phyloP scores from a whole-genome alignment of 108 stramenopile species.

The Skeletonema tropicum region DNA sequence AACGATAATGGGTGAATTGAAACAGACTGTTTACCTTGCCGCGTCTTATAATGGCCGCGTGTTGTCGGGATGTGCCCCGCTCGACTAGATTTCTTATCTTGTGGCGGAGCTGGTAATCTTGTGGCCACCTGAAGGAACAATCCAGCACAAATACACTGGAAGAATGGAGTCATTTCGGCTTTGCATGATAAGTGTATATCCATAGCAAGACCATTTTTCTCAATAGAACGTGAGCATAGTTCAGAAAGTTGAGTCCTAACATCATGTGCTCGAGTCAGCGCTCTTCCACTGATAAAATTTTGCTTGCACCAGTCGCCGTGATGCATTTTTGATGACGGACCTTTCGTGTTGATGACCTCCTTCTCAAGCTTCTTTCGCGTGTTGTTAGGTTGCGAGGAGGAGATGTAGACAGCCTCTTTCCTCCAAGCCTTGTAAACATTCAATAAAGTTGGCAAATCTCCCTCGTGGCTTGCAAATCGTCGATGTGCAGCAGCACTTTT shows the following conservation, averaged over 20 bases:
- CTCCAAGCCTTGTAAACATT: slow-evolving; percentile 93
- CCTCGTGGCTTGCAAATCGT: slow-evolving; percentile 86
- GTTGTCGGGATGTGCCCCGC: slow-evolving; percentile 76
- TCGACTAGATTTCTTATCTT: slow-evolving; percentile 65
- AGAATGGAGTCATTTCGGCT: slow-evolving; percentile 61
- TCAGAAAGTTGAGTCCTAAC: slow-evolving; percentile 71
- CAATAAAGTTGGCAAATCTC: slow-evolving; percentile 93
- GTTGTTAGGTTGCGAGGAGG: slow-evolving; percentile 39
- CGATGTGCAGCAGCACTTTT: slow-evolving; percentile 80
- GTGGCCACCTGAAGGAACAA: slow-evolving; percentile 88
- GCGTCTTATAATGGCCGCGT: slow-evolving; percentile 91
- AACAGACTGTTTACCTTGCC: slow-evolving; percentile 84
- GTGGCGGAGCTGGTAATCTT: slow-evolving; percentile 60
- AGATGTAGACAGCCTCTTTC: slow-evolving; percentile 69
- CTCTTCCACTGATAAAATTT: slow-evolving; percentile 78
- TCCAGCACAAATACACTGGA: slow-evolving; percentile 92
- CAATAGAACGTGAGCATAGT: slow-evolving; percentile 50
- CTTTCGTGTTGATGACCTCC: slow-evolving; percentile 46
- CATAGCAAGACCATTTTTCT: slow-evolving; percentile 71
- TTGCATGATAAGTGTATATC: slow-evolving; percentile 63
- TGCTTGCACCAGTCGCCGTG: slow-evolving; percentile 87
- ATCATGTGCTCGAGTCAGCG: slow-evolving; percentile 73
- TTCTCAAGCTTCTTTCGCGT: slow-evolving; percentile 28
- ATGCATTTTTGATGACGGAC: slow-evolving; percentile 43
- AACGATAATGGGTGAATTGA: slow-evolving; percentile 93